These are phyloP conservation scores for Triticum turgidum DNA, from an alignment of 176 grass and related monocot species.

Conservation along the genomic window DNA sequence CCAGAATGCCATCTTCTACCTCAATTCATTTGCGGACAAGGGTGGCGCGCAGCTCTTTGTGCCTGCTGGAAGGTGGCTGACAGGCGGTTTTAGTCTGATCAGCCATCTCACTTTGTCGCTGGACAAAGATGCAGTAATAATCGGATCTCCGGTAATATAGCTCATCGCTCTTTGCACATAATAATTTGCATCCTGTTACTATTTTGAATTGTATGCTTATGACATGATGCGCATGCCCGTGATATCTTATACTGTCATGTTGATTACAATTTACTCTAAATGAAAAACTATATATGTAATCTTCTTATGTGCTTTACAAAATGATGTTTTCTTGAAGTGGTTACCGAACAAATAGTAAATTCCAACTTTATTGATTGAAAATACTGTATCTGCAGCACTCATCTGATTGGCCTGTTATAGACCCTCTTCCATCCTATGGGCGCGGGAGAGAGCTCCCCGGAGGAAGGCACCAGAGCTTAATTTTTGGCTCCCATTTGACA, in stretches of 20 bases:
- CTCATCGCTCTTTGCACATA: not conserved
- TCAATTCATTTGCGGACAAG: constrained; percentile 96
- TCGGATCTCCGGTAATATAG: constrained; percentile 75
- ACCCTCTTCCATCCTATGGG: constrained; percentile 93
- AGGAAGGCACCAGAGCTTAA: constrained; percentile 77
- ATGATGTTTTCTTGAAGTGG: not conserved
- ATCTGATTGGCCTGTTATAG: constrained; percentile 63
- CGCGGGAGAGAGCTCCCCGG: constrained; percentile 89
- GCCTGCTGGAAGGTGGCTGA: constrained; percentile 93
- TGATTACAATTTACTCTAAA: not conserved
- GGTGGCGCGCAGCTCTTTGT: constrained; percentile 90
- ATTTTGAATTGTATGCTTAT: not conserved
- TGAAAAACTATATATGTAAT: not conserved
- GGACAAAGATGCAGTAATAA: constrained; percentile 84
- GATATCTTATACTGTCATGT: not conserved
- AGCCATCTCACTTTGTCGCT: constrained; percentile 91
- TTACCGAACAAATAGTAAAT: not conserved
- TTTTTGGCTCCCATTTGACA: constrained; percentile 80
- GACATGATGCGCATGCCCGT: not conserved
- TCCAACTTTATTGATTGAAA: not conserved
- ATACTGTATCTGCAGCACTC: constrained; percentile 55
- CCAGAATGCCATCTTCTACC: constrained; percentile 97
- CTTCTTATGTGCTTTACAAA: not conserved
- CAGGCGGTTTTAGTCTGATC: constrained; percentile 91
- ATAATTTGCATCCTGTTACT: not conserved